These are phyloP conservation scores for Colletotrichum sp. DNA, from an alignment of 2,329 filamentous ascomycete genomes.

Conservation along the genomic window DNA sequence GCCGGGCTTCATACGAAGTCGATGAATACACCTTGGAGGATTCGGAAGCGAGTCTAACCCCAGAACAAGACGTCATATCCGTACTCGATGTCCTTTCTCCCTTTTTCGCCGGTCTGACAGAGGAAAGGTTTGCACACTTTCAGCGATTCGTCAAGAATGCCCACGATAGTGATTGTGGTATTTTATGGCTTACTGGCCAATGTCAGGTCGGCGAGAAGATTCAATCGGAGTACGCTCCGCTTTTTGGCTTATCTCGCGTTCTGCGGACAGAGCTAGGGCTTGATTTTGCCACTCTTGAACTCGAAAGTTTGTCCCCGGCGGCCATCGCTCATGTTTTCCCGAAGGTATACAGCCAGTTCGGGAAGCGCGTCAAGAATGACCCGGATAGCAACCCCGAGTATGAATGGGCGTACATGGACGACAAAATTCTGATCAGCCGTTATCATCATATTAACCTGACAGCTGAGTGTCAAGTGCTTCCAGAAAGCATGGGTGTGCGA, in stretches of 20 bases:
- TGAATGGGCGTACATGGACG: slow-evolving; percentile 33
- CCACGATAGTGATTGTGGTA: neutral
- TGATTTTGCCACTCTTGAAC: neutral
- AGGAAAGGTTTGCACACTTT: slow-evolving; percentile 10
- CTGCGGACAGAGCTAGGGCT: slow-evolving; percentile 24
- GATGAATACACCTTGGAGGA: neutral
- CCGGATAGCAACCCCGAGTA: slow-evolving; percentile 26
- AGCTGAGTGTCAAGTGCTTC: slow-evolving; percentile 20
- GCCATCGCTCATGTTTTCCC: neutral
- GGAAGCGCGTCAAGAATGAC: neutral
- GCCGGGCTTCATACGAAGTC: neutral
- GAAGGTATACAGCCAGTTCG: neutral
- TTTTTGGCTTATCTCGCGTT: slow-evolving; percentile 23
- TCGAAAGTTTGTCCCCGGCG: neutral
- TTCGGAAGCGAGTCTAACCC: neutral
- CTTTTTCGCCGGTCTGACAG: neutral
- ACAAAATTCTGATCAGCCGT: slow-evolving; percentile 28
- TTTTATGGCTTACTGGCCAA: slow-evolving; percentile 8
- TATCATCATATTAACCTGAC: slow-evolving; percentile 21
- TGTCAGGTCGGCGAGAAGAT: neutral
- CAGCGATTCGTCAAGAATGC: slow-evolving; percentile 11
- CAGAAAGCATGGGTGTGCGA: neutral
- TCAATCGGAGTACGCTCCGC: slow-evolving; percentile 20
- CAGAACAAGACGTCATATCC: slow-evolving; percentile 25
- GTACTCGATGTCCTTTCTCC: neutral